These are phyloP conservation scores for Lasiodiplodia citricola DNA, from an alignment of 2,329 filamentous ascomycete species.

Conservation along the genomic window DNA sequence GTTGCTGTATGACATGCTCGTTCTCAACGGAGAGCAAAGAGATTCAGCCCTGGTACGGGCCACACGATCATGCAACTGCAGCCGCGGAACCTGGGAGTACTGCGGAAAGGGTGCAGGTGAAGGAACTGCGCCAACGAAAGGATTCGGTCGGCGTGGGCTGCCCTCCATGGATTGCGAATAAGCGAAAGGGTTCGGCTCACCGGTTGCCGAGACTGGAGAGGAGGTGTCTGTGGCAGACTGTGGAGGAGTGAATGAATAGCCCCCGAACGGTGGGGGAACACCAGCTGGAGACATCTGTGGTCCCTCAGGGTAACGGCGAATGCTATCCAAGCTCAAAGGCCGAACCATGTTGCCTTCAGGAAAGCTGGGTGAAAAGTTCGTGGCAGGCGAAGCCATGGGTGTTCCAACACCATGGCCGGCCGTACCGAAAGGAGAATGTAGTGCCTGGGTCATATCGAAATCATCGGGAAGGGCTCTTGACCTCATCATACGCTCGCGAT, in stretches of 20 bases:
- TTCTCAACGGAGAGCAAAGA: constrained; percentile 50
- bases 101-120: constrained; percentile 33
- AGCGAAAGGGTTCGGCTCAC: constrained; percentile 48
- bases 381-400: constrained; percentile 54
- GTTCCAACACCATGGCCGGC: constrained; percentile 50
- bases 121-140: constrained; percentile 35
- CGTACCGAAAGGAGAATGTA: constrained; percentile 60
- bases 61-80: constrained; percentile 51
- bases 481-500: constrained; percentile 66
- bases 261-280: constrained; percentile 70
- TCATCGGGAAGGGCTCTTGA: constrained; percentile 64
- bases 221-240: constrained; percentile 55
- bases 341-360: constrained; percentile 67
- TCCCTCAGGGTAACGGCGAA: constrained; percentile 67
- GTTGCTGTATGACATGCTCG: constrained; percentile 53
- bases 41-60: constrained; percentile 50
- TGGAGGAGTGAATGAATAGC: constrained; percentile 67
- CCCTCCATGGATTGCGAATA: constrained; percentile 44
- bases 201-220: constrained; percentile 49
- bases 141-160: constrained; percentile 46
- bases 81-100: constrained; percentile 46
- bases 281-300: constrained; percentile 71
- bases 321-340: constrained; percentile 70
- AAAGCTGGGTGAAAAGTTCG: constrained; percentile 45
- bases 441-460: constrained; percentile 64